These are phyloP conservation scores for Candida tammaniensis DNA, from an alignment of 805 yeast species.

Conservation along the genomic window DNA sequence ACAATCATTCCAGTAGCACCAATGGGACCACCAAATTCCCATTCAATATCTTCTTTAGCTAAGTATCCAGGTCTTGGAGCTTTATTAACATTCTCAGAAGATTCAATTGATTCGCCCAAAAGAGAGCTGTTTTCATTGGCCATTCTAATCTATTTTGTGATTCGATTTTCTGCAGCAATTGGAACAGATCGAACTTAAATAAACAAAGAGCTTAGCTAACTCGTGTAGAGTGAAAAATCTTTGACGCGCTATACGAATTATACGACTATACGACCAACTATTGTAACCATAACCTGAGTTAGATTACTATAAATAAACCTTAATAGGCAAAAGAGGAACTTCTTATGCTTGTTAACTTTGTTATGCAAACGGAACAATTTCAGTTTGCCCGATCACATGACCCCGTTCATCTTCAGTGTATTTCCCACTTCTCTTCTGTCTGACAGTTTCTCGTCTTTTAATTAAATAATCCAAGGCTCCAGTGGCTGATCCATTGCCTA, in stretches of 20 bases:
- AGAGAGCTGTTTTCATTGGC: too few species aligned
- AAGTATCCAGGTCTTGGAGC: slow-evolving; percentile 24
- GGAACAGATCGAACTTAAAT: too few species aligned
- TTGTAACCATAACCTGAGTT: too few species aligned
- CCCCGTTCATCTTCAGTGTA: slow-evolving; percentile 7
- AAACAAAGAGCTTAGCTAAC: too few species aligned
- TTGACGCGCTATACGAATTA: too few species aligned
- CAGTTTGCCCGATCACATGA: slow-evolving; percentile 10
- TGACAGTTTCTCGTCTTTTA: slow-evolving; percentile 9
- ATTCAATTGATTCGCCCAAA: too few species aligned
- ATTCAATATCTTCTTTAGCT: slow-evolving; percentile 55
- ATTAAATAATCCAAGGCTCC: slow-evolving; percentile 16
- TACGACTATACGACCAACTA: too few species aligned
- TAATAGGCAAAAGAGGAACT: too few species aligned
- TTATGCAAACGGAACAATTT: slow-evolving; percentile 18
- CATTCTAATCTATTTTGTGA: neutral
- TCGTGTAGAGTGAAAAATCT: too few species aligned
- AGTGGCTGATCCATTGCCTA: slow-evolving; percentile 34
- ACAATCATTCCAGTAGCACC: slow-evolving; percentile 91
- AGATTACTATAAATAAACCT: too few species aligned
- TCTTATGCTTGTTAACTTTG: neutral
- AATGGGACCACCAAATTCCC: slow-evolving; percentile 89
- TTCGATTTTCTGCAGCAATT: too few species aligned
- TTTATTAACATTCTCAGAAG: neutral
- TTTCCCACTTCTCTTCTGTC: neutral